Conservation (phyloP, 352 stramenopile genomes). For the Globisporangium parvum region DNA sequence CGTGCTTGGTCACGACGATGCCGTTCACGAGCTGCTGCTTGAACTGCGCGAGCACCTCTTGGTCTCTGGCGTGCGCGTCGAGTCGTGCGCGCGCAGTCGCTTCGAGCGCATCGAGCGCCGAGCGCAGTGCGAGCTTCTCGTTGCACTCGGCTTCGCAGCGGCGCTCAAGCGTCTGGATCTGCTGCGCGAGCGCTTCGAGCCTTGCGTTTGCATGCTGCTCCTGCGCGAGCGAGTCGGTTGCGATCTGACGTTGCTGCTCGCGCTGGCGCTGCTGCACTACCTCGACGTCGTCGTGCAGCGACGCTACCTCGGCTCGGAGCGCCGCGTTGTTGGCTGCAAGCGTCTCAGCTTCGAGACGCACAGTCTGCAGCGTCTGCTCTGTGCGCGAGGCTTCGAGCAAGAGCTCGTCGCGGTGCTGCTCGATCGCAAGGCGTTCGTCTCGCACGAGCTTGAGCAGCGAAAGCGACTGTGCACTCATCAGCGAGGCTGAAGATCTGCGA, state of each 20-base stretch:
- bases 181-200: constrained; percentile 16
- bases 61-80: constrained; percentile 28
- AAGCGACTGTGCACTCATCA: constrained; percentile 6
- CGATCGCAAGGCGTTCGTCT: constrained; percentile 17
- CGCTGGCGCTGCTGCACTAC: constrained; percentile 14
- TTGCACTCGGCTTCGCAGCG: constrained; percentile 17
- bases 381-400: constrained; percentile 35
- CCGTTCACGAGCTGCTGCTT: constrained; percentile 49
- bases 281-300: constrained; percentile 27
- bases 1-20: constrained; percentile 54
- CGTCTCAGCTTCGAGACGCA: constrained; percentile 29
- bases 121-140: constrained; percentile 25
- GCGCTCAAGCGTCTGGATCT: constrained; percentile 20
- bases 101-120: constrained; percentile 29
- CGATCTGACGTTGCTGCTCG: not conserved
- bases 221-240: not conserved
- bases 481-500: not conserved
- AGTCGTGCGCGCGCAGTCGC: constrained; percentile 17
- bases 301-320: constrained; percentile 20
- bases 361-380: constrained; percentile 30
- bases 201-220: constrained; percentile 12
- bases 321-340: constrained; percentile 25
- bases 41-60: constrained; percentile 41
- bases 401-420: constrained; percentile 33
- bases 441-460: constrained; percentile 16